Evolutionary conservation across 441 rosid species (phyloP), one percentile per base, ranked within the genome.

Genomic region (Pelargonium australe): DNA sequence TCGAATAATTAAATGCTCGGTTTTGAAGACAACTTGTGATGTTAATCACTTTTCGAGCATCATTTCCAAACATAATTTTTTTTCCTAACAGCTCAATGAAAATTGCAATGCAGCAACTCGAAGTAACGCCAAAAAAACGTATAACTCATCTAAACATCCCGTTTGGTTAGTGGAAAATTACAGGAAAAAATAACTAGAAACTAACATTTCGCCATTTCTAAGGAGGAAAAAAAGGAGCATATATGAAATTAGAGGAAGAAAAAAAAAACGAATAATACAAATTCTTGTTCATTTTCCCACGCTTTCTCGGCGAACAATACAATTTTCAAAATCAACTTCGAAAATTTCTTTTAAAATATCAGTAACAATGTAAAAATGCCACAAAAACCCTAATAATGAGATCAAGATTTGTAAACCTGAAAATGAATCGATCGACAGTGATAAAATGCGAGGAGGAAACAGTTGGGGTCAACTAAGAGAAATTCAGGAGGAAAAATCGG

Each of bases 401-500:
- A 60, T 60, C 63, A 13, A 10, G 23, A 60, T 10, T 20, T 9
- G 11, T 7, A 28, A 58, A 9, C 63, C 11, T 58, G 63, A 58
- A 19, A 20, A 47, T 2, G 10, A 23, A 60, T 19, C n/a, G 37
- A 60, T 23, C 13, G 11, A 12, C 13, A 58, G 55, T 12, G 23
- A 57, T 2, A 3, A 9, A 11, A 13, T 4, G 41, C 11, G 60
- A 19, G 62, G 60, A 51, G 28, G 25, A 49, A 31, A 20, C 64
- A 58, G n/a, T 6, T 7, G 28, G 14, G 51, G 67, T n/a, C 62
- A 72, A 70, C 65, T 66, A 58, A 28, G 28, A 20, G 3, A 60
- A 60, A 19, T 37, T 37, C 7, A 37, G 41, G 66, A 62, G 57
- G 69, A 70, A 64, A 69, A 72, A 28, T 64, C 72, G 17, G 37